Evolutionary conservation across 169 alveolate species (phyloP).

Genomic region (Plasmodium vinckei): DNA sequence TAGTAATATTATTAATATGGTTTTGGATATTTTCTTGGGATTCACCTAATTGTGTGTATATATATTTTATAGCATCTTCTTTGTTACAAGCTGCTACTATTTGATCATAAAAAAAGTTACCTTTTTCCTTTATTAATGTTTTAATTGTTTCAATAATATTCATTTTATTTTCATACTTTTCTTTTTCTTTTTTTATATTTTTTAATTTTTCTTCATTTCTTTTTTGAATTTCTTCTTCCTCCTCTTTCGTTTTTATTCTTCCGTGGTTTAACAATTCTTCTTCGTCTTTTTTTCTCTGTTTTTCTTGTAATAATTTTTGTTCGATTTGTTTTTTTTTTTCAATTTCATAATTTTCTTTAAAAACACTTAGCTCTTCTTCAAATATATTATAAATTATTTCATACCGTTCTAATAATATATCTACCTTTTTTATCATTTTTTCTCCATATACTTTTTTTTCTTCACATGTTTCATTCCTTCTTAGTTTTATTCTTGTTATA

Average conservation of each 20-base stretch:
- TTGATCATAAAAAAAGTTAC: constrained; percentile 48
- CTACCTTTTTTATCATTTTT: constrained; percentile 69
- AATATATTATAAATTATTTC: constrained; percentile 42
- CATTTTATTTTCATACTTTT: constrained; percentile 21
- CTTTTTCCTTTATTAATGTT: constrained; percentile 16
- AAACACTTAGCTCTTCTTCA: constrained; percentile 59
- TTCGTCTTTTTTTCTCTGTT: constrained; percentile 42
- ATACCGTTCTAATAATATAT: constrained; percentile 56
- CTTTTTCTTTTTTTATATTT: constrained; percentile 17
- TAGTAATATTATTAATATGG: background rate
- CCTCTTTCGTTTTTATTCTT: constrained; percentile 37
- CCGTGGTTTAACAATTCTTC: constrained; percentile 41
- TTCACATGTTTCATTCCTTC: constrained; percentile 65
- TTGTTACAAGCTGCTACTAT: constrained; percentile 34
- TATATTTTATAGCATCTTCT: constrained; percentile 29
- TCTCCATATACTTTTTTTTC: constrained; percentile 59
- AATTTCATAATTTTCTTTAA: constrained; percentile 72
- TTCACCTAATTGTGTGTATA: constrained; percentile 37
- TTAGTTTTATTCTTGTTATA: constrained; percentile 52
- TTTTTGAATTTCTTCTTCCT: constrained; percentile 28
- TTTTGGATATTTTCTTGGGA: background rate
- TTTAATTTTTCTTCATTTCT: constrained; percentile 49
- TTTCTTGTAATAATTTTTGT: constrained; percentile 48
- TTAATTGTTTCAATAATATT: constrained; percentile 38
- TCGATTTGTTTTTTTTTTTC: constrained; percentile 42